Percentiles rank a stretch among this genome's conserved stretches.
Evolutionary conservation across 1,284 basidiomycete species (phyloP).

Genomic region (Inonotus hispidus): DNA sequence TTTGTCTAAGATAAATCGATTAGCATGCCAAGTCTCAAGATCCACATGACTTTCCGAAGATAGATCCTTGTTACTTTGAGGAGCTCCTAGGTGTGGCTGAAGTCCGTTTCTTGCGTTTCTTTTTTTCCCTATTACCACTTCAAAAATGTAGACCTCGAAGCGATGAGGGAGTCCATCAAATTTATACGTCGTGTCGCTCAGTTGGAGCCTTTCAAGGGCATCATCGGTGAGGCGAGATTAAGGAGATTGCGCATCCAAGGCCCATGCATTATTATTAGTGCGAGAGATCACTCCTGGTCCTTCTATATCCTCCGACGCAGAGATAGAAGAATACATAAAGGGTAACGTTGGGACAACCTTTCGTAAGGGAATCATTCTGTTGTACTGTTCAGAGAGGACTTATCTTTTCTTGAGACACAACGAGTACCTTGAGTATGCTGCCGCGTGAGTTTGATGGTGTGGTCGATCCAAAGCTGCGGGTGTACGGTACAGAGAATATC

Average conservation of each 20-base stretch:
- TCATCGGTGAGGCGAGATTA: not conserved
- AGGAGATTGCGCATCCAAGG: not conserved
- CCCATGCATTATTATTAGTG: not conserved
- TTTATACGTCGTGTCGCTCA: conserved; percentile 13
- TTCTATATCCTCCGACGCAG: not conserved
- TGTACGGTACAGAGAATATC: conserved; percentile 46
- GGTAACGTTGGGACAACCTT: conserved; percentile 5
- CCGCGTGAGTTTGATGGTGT: conserved; percentile 42
- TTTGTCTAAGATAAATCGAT: not conserved
- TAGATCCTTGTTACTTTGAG: conserved; percentile 33
- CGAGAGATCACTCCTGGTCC: conserved; percentile 12
- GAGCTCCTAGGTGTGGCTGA: conserved; percentile 11
- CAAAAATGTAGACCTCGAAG: conserved; percentile 6
- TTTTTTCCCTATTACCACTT: not conserved
- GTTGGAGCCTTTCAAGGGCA: conserved; percentile 14
- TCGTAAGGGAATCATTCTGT: conserved; percentile 4
- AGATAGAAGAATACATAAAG: conserved; percentile 6
- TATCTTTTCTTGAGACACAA: not conserved
- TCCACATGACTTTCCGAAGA: conserved; percentile 28
- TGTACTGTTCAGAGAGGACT: not conserved
- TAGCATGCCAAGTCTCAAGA: conserved; percentile 28
- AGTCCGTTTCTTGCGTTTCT: too few relatives aligned
- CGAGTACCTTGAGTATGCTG: conserved; percentile 41
- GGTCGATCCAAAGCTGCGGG: conserved; percentile 39
- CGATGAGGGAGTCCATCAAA: conserved; percentile 14